Evolutionary conservation across 805 yeast genomes (phyloP), one percentile per base, ranked within the genome.

Genomic region (Candida andamanensis): DNA sequence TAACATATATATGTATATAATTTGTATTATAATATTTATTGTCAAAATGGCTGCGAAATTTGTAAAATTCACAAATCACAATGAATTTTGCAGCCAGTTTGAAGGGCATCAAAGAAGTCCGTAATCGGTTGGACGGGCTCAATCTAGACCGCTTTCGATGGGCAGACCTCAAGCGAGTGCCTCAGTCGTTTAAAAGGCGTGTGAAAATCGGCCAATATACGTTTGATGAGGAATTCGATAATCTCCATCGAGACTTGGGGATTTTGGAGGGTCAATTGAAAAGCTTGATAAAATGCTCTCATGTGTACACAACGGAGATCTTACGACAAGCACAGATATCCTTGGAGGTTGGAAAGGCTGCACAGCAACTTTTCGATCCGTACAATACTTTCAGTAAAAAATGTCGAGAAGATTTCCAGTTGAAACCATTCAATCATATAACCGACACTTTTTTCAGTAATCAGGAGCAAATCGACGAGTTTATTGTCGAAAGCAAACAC

Each of bases 161-260:
- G 60, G 35, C 44, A 17, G 34, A 31, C 15, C n/a, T 58, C 22
- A 57, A 49, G 28, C 33, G 53, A 17, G 39, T 63, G 3, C 65
- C 67, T 3, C 63, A 60, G 33, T 32, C 46, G n/a, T 36, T 61
- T 12, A 58, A 46, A 32, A 57, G 53, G 26, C 56, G 45, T 29
- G 36, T 52, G 25, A 52, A 47, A 17, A 17, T 46, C 6, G 51
- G 51, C 2, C 44, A 46, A 5, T 48, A 40, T 26, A 64, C 68
- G 5, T 44, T 58, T 9, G 73, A 67, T 39, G 66, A 60, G 30
- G 63, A 56, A 16, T 63, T 62, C 35, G 61, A 64, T 35, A 42
- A 33, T 3, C 32, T 57, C 15, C 43, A 50, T n/a, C 41, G 24
- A 32, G 31, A 30, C 8, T 17, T 41, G n/a, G 37, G 30, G 2